These are phyloP conservation scores for Dentipellis sp. DNA, from an alignment of 768 basidiomycete species.

Conservation along the genomic window DNA sequence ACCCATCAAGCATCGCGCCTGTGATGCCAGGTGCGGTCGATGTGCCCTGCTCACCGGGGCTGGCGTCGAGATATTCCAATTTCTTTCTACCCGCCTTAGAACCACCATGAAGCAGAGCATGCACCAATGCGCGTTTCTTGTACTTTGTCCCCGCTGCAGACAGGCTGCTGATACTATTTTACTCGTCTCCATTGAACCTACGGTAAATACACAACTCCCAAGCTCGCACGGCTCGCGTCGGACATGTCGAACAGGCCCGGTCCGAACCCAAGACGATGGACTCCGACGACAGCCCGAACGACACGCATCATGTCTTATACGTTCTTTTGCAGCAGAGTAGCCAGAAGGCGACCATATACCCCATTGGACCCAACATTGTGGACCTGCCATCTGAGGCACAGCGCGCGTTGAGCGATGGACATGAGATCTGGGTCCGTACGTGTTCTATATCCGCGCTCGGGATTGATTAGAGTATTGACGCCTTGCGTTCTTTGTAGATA, in stretches of 20 bases:
- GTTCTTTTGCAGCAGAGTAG: constrained; percentile 40
- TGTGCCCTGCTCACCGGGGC: too few relatives aligned
- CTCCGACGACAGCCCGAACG: constrained; percentile 53
- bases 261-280: too few relatives aligned
- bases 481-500: not conserved
- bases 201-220: constrained; percentile 37
- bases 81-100: too few relatives aligned
- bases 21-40: too few relatives aligned
- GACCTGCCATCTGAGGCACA: constrained; percentile 48
- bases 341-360: too few relatives aligned
- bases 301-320: constrained; percentile 55
- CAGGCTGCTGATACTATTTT: not conserved
- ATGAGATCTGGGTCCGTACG: constrained; percentile 47
- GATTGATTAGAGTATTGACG: not conserved
- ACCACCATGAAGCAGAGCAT: too few relatives aligned
- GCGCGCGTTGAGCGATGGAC: too few relatives aligned
- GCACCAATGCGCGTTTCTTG: not conserved
- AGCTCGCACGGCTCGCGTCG: constrained; percentile 29
- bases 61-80: too few relatives aligned
- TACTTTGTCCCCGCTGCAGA: not conserved
- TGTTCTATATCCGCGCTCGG: constrained; percentile 12
- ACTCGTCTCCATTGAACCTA: constrained; percentile 30
- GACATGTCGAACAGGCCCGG: constrained; percentile 34
- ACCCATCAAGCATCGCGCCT: too few relatives aligned
- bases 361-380: constrained; percentile 51